phyloP scores from a whole-genome alignment of 2,329 filamentous ascomycete species.

The Coniochaeta sp. region DNA sequence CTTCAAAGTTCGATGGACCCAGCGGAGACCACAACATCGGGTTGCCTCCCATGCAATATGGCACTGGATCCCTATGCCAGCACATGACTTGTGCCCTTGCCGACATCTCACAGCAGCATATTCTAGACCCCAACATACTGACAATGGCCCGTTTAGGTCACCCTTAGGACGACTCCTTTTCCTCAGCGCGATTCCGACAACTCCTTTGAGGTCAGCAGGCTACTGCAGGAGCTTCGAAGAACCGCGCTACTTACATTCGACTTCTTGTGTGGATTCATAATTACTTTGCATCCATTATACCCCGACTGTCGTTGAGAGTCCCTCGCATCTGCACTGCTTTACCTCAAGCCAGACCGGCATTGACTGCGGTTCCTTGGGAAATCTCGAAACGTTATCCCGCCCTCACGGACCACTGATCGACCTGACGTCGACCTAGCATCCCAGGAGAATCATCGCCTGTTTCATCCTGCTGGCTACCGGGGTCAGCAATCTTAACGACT shows the following conservation, averaged over 20 bases:
- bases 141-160: constrained; percentile 14
- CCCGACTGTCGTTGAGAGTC: constrained; percentile 12
- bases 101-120: no score
- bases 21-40: no score
- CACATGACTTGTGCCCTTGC: not conserved
- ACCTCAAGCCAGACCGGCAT: constrained; percentile 10
- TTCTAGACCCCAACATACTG: no score
- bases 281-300: not conserved
- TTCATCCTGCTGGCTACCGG: constrained; percentile 25
- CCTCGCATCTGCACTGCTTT: constrained; percentile 19
- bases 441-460: constrained; percentile 18
- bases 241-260: constrained; percentile 14
- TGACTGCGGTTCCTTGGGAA: constrained; percentile 19
- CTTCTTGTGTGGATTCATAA: constrained; percentile 15
- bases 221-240: constrained; percentile 23
- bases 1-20: no score
- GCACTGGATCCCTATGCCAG: no score
- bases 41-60: no score
- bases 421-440: constrained; percentile 19
- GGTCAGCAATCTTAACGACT: constrained; percentile 3
- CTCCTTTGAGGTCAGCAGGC: constrained; percentile 26
- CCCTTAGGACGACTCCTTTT: constrained; percentile 13
- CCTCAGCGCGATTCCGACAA: constrained; percentile 10
- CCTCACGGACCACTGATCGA: constrained; percentile 26
- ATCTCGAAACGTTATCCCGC: constrained; percentile 27